A percentile compares a stretch with the other conserved stretches of the same genome.
These are phyloP conservation scores for Calonectria pseudoreteaudii DNA, from an alignment of 2,329 filamentous ascomycete genomes.

Conservation along the genomic window DNA sequence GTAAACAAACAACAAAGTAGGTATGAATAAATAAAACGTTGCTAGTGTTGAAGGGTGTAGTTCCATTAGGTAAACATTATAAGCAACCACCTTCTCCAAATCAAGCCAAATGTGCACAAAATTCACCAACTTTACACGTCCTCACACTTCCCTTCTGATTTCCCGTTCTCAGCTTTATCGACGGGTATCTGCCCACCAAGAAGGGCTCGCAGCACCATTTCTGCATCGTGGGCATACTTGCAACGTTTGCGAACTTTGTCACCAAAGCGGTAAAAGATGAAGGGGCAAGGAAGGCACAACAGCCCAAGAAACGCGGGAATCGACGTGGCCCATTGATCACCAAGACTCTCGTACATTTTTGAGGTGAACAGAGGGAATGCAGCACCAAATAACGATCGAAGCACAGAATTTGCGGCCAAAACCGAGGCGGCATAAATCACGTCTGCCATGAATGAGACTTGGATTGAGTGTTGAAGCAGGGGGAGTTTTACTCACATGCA, in stretches of 20 bases:
- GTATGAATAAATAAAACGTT: too few species aligned
- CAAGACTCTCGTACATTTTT: slow-evolving; percentile 16
- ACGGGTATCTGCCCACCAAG: neutral
- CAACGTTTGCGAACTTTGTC: neutral
- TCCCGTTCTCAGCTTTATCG: neutral
- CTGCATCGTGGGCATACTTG: slow-evolving; percentile 4
- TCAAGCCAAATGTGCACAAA: neutral
- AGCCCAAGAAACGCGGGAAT: slow-evolving; percentile 11
- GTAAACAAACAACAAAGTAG: too few species aligned
- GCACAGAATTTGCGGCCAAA: slow-evolving; percentile 12
- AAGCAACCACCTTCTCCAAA: too few species aligned
- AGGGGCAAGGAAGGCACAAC: neutral
- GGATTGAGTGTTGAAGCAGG: neutral
- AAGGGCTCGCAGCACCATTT: neutral
- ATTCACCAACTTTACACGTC: neutral
- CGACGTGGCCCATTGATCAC: slow-evolving; percentile 13
- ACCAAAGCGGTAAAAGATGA: slow-evolving; percentile 11
- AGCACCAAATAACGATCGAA: slow-evolving; percentile 14
- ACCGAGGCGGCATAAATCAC: slow-evolving; percentile 12
- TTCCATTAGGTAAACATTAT: too few species aligned
- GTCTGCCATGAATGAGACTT: neutral
- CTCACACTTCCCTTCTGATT: neutral
- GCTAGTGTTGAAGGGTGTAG: too few species aligned
- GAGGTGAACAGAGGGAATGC: slow-evolving; percentile 1
- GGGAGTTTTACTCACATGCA: neutral